Base-by-base conservation (phyloP, 208 protist genomes). In the Wallacemonas sp. region DNA sequence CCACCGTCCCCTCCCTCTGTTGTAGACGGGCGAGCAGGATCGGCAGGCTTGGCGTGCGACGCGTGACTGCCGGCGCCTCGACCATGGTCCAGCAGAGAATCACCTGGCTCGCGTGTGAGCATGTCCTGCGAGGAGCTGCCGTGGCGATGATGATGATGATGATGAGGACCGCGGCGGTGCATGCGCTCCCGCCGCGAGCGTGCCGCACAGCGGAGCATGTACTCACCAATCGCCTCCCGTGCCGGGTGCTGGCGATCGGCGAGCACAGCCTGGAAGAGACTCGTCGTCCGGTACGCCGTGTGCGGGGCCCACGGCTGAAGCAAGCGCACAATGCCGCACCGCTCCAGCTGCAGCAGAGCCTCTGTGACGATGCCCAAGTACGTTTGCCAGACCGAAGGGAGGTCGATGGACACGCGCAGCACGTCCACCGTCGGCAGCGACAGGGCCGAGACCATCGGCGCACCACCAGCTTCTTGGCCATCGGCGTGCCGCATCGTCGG, bases 281-380 rank as follows among this genome's bases (percentile, higher is more conserved):
- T 61, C 20, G 78, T 87, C 14, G 74, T 77, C 26, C 46, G 70
- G 63, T 87, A 92, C 18, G 73, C 74, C 25, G 77, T 84, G 2
- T 65, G n/a, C 23, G 77, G 44, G 1, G 67, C 72, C 73, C 77
- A 87, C 3, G 74, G 79, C 38, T 66, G 55, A 28, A 89, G 72
- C 18, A 89, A 68, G 18, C 78, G 67, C 14, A 91, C 67, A 22
- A 84, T 76, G 65, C 85, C 77, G 45, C 74, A 70, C 39, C 68
- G 61, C 66, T 87, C 80, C 33, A 91, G 64, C 57, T 93, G 87
- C 29, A 82, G 82, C 32, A 93, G 57, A 1, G 87, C 87, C 61
- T 93, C 87, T 16, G 79, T 65, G 10, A 91, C 83, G 12, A 80
- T 76, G 45, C 50, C 42, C 23, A 75, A 45, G 44, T 81, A 64